Percentiles rank a stretch among this genome's conserved stretches.
These are phyloP conservation scores for Cordia subcordata DNA, from an alignment of 257 asterid species.

Conservation along the genomic window DNA sequence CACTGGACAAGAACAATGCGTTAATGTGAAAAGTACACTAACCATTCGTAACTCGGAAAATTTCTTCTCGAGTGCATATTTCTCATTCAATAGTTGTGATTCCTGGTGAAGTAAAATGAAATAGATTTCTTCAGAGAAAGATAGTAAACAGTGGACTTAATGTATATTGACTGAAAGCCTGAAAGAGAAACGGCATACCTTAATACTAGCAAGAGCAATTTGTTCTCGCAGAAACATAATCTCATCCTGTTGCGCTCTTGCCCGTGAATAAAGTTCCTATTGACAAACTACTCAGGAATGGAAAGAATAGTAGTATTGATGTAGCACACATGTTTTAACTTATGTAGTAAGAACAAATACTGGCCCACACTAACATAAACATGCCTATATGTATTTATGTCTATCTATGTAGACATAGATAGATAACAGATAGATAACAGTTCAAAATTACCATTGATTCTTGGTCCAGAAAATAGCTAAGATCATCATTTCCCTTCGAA, in stretches of 20 bases:
- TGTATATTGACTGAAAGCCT: conserved; percentile 2
- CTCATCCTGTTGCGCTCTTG: conserved; percentile 66
- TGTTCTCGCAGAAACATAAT: conserved; percentile 65
- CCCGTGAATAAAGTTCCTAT: conserved; percentile 63
- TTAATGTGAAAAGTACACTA: conserved; percentile 20
- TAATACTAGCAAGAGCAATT: conserved; percentile 77
- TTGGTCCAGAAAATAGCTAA: conserved; percentile 43
- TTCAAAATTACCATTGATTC: conserved; percentile 61
- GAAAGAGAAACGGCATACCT: conserved; percentile 42
- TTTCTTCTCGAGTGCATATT: conserved; percentile 65
- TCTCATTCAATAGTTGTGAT: conserved; percentile 75
- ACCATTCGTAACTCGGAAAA: conserved; percentile 93
- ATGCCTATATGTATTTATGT: neutral
- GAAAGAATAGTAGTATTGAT: no score
- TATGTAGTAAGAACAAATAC: no score
- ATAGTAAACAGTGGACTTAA: no score
- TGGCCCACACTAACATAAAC: neutral
- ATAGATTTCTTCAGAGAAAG: neutral
- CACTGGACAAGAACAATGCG: neutral
- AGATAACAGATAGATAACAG: conserved; percentile 10
- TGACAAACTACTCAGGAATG: no score
- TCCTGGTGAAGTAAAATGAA: conserved; percentile 43
- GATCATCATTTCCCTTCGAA: conserved; percentile 44
- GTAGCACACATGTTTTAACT: no score
- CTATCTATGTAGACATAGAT: neutral